Percentiles rank a stretch among this genome's conserved stretches.
Evolutionary conservation across 345 rosid species (phyloP).

Genomic region (Bretschneidera sinensis): DNA sequence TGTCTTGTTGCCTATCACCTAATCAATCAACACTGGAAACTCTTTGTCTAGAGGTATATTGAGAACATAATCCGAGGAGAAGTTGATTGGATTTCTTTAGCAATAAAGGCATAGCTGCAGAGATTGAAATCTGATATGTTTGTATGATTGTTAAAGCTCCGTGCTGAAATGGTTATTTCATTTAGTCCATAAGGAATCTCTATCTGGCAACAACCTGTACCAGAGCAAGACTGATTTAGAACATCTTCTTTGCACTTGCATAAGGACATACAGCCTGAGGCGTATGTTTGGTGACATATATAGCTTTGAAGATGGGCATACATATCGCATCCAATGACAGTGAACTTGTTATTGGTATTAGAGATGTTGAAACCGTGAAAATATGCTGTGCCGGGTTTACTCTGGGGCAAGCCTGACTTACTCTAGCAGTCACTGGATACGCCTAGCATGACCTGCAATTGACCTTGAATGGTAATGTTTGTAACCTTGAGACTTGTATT

Average conservation of each 20-base stretch:
- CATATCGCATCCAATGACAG: slow-evolving; percentile 37
- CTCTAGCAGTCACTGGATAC: slow-evolving; percentile 8
- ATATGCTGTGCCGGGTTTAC: no score
- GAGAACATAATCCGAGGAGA: neutral
- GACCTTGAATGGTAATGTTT: slow-evolving; percentile 23
- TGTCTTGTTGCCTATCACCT: slow-evolving; percentile 24
- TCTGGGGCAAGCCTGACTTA: no score
- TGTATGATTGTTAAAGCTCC: slow-evolving; percentile 2
- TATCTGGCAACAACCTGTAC: slow-evolving; percentile 43
- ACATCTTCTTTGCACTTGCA: slow-evolving; percentile 13
- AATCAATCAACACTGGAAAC: slow-evolving; percentile 28
- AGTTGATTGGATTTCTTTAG: slow-evolving; percentile 6
- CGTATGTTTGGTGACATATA: slow-evolving; percentile 5
- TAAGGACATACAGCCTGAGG: slow-evolving; percentile 34
- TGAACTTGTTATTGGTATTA: slow-evolving; percentile 19
- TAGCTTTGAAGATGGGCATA: slow-evolving; percentile 5
- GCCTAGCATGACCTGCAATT: neutral
- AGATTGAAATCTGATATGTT: slow-evolving; percentile 12
- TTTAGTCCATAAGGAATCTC: slow-evolving; percentile 22
- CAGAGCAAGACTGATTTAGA: slow-evolving; percentile 23
- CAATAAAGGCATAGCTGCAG: slow-evolving; percentile 33
- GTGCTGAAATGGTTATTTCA: neutral
- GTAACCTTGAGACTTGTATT: slow-evolving; percentile 10
- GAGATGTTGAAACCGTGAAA: slow-evolving; percentile 11
- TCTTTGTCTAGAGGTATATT: neutral